Evolutionary conservation across 345 rosid genomes (phyloP), one percentile per base, ranked within the genome.

Genomic region (Bruguiera sexangula): DNA sequence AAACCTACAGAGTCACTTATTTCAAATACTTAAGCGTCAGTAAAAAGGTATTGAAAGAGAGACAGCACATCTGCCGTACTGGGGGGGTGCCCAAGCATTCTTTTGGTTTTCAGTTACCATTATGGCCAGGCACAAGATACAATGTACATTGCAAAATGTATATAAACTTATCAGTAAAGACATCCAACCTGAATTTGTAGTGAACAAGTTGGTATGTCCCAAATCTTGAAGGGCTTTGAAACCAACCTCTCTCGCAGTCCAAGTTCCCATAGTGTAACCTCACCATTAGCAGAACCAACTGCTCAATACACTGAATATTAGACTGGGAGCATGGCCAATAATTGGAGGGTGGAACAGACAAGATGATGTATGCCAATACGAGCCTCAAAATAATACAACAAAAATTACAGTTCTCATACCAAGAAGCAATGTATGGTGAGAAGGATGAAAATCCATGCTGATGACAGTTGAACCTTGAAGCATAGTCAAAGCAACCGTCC

Each of bases 381-480:
- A 55, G 48, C 37, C 16, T 64, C 31, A 16, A 54, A 60, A 34
- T 60, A 67, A 63, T 32, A 68, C 18, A 30, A 6, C 2, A 53
- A 32, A 59, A 53, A 46, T 15, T 21, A 56, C 26, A 7, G n/a
- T 50, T 6, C 54, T 26, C n/a, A 72, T 88, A 93, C 98, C 97
- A 60, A 93, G 94, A 79, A 93, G 94, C 78, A 82, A 55, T 1
- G 85, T 80, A 22, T 87, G 84, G 63, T 82, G 86, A 60, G 83
- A 66, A 72, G 98, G 97, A 79, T 87, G 94, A 76, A 93, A 91
- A 73, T 89, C 97, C 96, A 93, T 80, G 97, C 98, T 93, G 64
- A 76, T 85, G 69, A 89, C 94, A 63, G 75, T 27, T 63, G 97
- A 91, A 50, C 94, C 96, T 77, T 84, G 96, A 74, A 83, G 92